phyloP scores from a whole-genome alignment of 1,284 basidiomycete species.

The Clitocybe nebularis region DNA sequence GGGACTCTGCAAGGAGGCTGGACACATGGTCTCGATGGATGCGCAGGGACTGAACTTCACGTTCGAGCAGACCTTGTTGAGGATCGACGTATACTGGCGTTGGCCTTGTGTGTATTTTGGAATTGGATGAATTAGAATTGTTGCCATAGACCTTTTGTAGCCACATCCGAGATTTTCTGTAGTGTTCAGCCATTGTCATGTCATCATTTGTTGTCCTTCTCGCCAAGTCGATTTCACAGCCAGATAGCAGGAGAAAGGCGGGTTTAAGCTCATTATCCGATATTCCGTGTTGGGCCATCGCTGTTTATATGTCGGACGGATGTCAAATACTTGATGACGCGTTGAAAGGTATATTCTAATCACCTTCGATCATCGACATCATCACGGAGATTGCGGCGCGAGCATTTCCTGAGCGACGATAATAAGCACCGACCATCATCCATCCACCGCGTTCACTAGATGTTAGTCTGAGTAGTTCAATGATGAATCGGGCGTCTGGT shows the following conservation, averaged over 20 bases:
- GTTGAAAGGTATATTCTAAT: slow-evolving; percentile 7
- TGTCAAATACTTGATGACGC: slow-evolving; percentile 2
- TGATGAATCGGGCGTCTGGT: slow-evolving; percentile 39
- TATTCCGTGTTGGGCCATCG: slow-evolving; percentile 35
- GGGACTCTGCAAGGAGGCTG: slow-evolving; percentile 27
- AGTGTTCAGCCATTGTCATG: slow-evolving; percentile 29
- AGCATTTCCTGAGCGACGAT: slow-evolving; percentile 45
- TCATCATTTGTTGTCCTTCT: slow-evolving; percentile 22
- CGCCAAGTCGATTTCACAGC: slow-evolving; percentile 48
- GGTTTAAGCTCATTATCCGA: slow-evolving; percentile 39
- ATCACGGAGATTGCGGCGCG: slow-evolving; percentile 40
- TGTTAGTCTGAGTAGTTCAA: slow-evolving; percentile 39
- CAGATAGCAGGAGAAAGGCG: slow-evolving; percentile 47
- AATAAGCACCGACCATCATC: slow-evolving; percentile 51
- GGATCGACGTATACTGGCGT: not conserved
- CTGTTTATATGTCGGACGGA: slow-evolving; percentile 23
- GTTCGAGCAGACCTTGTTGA: slow-evolving; percentile 26
- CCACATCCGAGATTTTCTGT: slow-evolving; percentile 37
- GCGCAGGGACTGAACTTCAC: slow-evolving; percentile 38
- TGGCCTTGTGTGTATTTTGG: not conserved
- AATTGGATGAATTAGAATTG: not conserved
- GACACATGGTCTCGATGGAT: slow-evolving; percentile 29
- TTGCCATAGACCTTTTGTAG: slow-evolving; percentile 50
- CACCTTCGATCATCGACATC: slow-evolving; percentile 47
- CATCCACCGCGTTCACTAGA: slow-evolving; percentile 45